Evolutionary conservation across 2,329 filamentous ascomycete genomes (phyloP).

Genomic region (Paecilomyces sp.): DNA sequence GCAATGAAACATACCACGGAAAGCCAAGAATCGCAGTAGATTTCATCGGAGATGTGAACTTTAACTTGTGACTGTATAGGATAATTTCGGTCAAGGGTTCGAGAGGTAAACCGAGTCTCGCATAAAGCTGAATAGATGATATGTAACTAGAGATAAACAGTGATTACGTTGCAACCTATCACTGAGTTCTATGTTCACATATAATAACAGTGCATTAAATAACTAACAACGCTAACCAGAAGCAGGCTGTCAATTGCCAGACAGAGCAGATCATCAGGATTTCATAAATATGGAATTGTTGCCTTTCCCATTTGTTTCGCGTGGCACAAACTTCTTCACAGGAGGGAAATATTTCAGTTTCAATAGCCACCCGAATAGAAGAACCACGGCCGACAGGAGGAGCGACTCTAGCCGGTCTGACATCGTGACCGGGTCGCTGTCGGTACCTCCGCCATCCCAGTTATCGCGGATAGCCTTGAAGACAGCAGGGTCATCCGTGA

Average conservation of each 20-base stretch:
- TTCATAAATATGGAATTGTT: background rate
- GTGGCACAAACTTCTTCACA: background rate
- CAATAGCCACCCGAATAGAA: background rate
- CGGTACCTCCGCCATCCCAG: constrained; percentile 1
- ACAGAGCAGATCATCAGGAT: background rate
- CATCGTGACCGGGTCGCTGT: background rate
- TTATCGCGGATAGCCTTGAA: constrained; percentile 4
- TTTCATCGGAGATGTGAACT: no score
- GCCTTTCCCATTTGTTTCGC: background rate
- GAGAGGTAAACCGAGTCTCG: background rate
- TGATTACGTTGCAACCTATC: background rate
- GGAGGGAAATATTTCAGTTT: background rate
- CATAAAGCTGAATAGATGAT: background rate
- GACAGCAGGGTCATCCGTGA: constrained; percentile 70
- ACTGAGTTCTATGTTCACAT: background rate
- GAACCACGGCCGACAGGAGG: background rate
- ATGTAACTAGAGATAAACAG: background rate
- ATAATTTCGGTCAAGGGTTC: background rate
- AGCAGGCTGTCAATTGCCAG: background rate
- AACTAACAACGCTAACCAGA: no score
- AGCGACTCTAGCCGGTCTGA: background rate
- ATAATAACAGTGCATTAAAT: background rate
- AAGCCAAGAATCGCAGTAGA: no score
- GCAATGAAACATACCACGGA: no score
- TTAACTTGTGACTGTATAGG: no score